Percentiles rank a stretch among this genome's conserved stretches.
Conservation (phyloP, 2,329 filamentous ascomycete genomes). For the Sarocladium kiliense region DNA sequence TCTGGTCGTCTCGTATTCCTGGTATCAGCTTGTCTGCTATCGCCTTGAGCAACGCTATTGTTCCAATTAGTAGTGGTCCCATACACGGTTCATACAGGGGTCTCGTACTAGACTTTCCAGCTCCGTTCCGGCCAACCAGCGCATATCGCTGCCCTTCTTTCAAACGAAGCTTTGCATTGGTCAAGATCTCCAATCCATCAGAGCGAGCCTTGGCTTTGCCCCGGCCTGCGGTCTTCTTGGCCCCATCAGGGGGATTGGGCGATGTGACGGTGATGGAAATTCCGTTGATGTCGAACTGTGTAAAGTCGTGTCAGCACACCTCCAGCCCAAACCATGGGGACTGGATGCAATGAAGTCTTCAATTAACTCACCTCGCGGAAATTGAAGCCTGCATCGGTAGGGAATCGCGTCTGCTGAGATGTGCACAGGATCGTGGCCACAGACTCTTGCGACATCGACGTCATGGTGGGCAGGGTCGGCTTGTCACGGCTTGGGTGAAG, state of each 20-base stretch:
- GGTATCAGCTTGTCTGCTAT: constrained; percentile 76
- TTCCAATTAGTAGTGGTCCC: not conserved
- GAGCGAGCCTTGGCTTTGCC: constrained; percentile 40
- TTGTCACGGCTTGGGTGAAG: not conserved
- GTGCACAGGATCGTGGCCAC: constrained; percentile 54
- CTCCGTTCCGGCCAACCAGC: constrained; percentile 73
- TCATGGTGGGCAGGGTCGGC: constrained; percentile 27
- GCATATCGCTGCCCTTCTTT: constrained; percentile 73
- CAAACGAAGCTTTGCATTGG: constrained; percentile 63
- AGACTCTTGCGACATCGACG: constrained; percentile 44
- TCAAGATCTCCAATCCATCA: constrained; percentile 61
- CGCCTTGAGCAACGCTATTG: constrained; percentile 62
- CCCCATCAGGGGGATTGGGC: constrained; percentile 15
- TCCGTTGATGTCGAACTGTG: constrained; percentile 55
- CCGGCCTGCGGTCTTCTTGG: constrained; percentile 40
- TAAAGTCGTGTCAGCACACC: not conserved
- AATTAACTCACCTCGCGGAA: constrained; percentile 45
- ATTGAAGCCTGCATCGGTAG: constrained; percentile 46
- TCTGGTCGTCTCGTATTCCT: constrained; percentile 61
- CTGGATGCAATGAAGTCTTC: too few relatives aligned
- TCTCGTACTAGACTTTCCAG: constrained; percentile 76
- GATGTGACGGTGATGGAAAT: constrained; percentile 63
- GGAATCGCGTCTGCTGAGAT: constrained; percentile 63
- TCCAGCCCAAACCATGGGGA: not conserved
- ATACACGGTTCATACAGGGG: too few relatives aligned